Percentiles rank a stretch among this genome's conserved stretches.
Evolutionary conservation across 2,329 filamentous ascomycete species (phyloP).

Genomic region (Talaromyces verruculosus): DNA sequence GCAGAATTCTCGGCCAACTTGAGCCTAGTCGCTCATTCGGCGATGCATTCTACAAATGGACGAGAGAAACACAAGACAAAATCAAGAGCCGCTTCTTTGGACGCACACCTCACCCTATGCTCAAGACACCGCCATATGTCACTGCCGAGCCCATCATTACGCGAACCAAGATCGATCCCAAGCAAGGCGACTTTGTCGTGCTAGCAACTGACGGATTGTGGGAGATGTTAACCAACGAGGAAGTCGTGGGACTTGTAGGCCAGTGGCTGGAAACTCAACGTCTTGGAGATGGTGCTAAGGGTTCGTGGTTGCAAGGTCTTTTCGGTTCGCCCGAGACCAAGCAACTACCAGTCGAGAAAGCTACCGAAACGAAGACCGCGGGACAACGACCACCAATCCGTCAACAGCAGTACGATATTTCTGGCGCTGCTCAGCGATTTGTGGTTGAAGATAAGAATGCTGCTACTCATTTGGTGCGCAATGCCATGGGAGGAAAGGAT

Average conservation of each 20-base stretch:
- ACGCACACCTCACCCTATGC: conserved; percentile 69
- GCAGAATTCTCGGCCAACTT: conserved; percentile 84
- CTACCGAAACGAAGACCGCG: conserved; percentile 49
- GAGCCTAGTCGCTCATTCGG: conserved; percentile 95
- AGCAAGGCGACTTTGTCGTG: conserved; percentile 90
- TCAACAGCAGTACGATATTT: conserved; percentile 85
- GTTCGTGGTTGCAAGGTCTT: conserved; percentile 73
- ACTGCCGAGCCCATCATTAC: conserved; percentile 95
- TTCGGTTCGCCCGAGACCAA: conserved; percentile 53
- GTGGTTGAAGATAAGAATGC: conserved; percentile 94
- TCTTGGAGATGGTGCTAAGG: conserved; percentile 40
- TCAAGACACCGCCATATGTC: conserved; percentile 93
- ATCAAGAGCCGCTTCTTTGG: conserved; percentile 87
- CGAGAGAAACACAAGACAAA: conserved; percentile 75
- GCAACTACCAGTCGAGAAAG: conserved; percentile 73
- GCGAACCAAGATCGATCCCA: conserved; percentile 84
- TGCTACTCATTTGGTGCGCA: conserved; percentile 91
- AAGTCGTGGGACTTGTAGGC: conserved; percentile 92
- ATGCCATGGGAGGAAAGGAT: conserved; percentile 90
- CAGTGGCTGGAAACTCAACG: conserved; percentile 88
- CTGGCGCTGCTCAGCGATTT: conserved; percentile 69
- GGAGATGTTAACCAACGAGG: conserved; percentile 99
- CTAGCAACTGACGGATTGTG: conserved; percentile 95
- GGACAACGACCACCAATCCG: conserved; percentile 83
- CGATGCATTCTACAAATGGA: conserved; percentile 97